These are phyloP conservation scores for Bondarzewia mesenterica DNA, from an alignment of 1,284 basidiomycete genomes.

Conservation along the genomic window DNA sequence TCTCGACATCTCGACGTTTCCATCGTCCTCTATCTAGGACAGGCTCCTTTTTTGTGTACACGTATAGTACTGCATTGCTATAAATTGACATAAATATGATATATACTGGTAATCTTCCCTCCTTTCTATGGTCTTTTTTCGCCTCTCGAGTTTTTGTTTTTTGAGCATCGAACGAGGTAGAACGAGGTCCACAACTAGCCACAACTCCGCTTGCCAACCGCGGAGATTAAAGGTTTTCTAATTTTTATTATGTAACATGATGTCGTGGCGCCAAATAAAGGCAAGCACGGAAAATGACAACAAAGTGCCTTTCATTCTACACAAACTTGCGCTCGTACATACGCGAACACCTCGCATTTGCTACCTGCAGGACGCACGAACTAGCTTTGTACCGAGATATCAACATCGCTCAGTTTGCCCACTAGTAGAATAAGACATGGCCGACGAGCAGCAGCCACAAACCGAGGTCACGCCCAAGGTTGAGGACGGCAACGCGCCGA, in stretches of 20 bases:
- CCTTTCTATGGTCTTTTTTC: neutral
- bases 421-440: slow-evolving; percentile 36
- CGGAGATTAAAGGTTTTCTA: no score
- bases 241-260: neutral
- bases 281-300: neutral
- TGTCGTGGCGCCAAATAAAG: neutral
- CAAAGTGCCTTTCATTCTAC: neutral
- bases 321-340: neutral
- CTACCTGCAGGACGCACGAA: neutral
- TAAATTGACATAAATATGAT: no score
- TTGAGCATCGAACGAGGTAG: no score
- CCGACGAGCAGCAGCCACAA: slow-evolving; percentile 47
- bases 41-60: no score
- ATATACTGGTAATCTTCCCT: no score
- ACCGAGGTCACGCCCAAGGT: slow-evolving; percentile 50
- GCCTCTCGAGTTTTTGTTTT: neutral
- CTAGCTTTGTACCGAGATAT: neutral
- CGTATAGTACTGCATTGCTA: no score
- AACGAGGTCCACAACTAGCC: no score
- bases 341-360: neutral
- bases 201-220: no score
- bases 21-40: no score
- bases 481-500: slow-evolving; percentile 56
- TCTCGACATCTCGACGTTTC: no score
- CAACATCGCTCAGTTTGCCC: neutral